Percentiles rank a stretch among this genome's conserved stretches.
Conservation (phyloP, 305 asterid species). For the Withania somnifera region DNA sequence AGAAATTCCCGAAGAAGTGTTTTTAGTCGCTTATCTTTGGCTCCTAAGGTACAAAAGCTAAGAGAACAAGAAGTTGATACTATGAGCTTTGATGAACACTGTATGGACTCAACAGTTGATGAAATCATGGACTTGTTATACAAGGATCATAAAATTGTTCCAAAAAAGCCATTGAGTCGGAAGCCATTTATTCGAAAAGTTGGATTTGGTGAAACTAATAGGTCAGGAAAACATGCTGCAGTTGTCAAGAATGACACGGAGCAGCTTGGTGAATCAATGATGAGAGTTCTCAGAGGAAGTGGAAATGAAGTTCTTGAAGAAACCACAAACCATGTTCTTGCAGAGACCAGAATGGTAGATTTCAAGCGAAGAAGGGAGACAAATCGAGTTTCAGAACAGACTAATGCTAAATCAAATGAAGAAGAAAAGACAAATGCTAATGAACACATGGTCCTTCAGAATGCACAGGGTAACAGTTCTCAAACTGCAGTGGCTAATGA, state of each 20-base stretch:
- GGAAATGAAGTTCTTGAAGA: constrained; percentile 13
- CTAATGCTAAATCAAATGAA: background rate
- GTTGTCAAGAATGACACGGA: constrained; percentile 10
- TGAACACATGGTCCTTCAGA: background rate
- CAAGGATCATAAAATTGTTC: constrained; percentile 16
- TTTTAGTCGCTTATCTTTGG: constrained; percentile 43
- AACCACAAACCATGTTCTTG: constrained; percentile 20
- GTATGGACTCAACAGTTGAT: constrained; percentile 41
- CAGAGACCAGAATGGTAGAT: constrained; percentile 47
- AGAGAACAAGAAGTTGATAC: constrained; percentile 18
- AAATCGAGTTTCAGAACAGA: constrained; percentile 8
- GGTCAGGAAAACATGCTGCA: constrained; percentile 11
- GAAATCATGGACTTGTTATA: constrained; percentile 50
- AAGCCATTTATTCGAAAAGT: constrained; percentile 14
- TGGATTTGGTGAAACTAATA: constrained; percentile 12
- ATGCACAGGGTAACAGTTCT: background rate
- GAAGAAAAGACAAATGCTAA: background rate
- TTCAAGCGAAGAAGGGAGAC: constrained; percentile 51
- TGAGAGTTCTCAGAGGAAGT: constrained; percentile 7
- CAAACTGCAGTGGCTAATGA: constrained; percentile 17
- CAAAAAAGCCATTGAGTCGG: constrained; percentile 16
- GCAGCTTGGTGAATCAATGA: constrained; percentile 5
- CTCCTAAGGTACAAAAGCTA: constrained; percentile 1
- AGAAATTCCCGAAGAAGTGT: constrained; percentile 40
- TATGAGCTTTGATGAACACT: constrained; percentile 7